Percentiles rank a stretch among this genome's conserved stretches.
Conservation (phyloP, 441 rosid species). For the Gossypium davidsonii region DNA sequence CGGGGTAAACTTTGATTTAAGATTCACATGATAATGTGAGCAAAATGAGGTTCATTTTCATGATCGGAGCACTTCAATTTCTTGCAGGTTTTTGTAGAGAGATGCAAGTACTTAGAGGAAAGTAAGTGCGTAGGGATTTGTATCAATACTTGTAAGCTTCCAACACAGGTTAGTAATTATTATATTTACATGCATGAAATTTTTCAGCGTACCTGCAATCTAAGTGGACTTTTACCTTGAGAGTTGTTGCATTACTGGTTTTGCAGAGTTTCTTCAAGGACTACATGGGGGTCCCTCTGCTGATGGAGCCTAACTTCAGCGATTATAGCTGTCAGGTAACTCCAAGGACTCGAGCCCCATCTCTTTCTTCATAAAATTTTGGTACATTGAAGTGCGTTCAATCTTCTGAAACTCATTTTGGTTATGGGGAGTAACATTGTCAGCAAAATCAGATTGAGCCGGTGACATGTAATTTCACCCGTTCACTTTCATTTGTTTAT, state of each 20-base stretch:
- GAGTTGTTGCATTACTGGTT: constrained; percentile 1
- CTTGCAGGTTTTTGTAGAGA: constrained; percentile 71
- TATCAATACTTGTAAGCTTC: constrained; percentile 78
- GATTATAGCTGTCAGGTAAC: constrained; percentile 84
- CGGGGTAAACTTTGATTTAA: constrained; percentile 43
- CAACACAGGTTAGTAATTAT: constrained; percentile 57
- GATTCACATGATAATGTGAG: too few species aligned
- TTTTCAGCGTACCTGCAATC: background rate
- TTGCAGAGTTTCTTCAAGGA: constrained; percentile 67
- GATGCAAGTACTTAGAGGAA: constrained; percentile 84
- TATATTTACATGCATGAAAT: background rate
- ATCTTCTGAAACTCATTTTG: background rate
- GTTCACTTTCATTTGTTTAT: background rate
- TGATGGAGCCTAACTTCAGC: constrained; percentile 81
- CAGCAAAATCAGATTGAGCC: background rate
- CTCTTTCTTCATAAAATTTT: background rate
- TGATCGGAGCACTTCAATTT: background rate
- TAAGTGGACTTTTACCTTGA: background rate
- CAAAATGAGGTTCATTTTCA: background rate
- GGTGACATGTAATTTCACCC: background rate
- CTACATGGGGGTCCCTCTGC: constrained; percentile 69
- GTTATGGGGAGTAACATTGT: background rate
- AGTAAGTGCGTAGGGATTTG: constrained; percentile 85
- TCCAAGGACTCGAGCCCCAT: background rate
- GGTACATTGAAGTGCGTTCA: too few species aligned